Base-by-base conservation (phyloP, 2,329 filamentous ascomycete species). In the Pestalotiopsis sp. region DNA sequence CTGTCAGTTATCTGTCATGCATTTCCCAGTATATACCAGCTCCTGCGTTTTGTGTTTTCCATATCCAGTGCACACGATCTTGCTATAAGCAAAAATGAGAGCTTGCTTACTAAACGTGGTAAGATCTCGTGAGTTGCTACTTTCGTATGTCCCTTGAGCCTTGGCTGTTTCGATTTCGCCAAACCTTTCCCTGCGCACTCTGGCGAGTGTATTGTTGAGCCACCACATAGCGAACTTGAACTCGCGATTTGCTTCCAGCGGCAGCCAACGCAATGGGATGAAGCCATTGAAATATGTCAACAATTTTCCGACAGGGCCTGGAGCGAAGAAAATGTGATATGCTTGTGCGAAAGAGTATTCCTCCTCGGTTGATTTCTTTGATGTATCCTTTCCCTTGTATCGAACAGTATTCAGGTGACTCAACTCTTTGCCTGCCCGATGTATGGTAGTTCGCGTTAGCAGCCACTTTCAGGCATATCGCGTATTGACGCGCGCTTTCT, bases 221-320 rank as follows among this genome's bases (percentile, higher is more conserved):
- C 71, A 74, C 13, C 61, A 27, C n/a, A 65, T 69, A 2, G 71
- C 70, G 17, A 62, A 69, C 17, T 70, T 61, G 62, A 71, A 72
- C 4, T 69, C 58, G 7, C 70, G 68, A 39, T 73, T 73, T 0
- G 52, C 69, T 36, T 69, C n/a, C 13, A 73, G 38, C 4, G 69
- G 68, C 0, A 72, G n/a, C 71, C 72, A 74, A 6, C 71, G 69
- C 5, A 57, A 58, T 2, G 70, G 72, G 4, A 73, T 14, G 49
- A 68, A 70, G 38, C 67, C 69, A 25, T 70, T 72, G 12, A 52
- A 62, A 4, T 66, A 69, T n/a, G 69, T 38, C 4, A 74, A 69
- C 11, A 70, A 4, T 14, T 69, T 68, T 7, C 67, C 69, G 2
- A 71, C 3, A 1, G 12, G 38, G 5, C 45, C 66, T 31, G 61